phyloP scores from a whole-genome alignment of 2,329 filamentous ascomycete genomes.

The Cryoendolithus antarcticus region DNA sequence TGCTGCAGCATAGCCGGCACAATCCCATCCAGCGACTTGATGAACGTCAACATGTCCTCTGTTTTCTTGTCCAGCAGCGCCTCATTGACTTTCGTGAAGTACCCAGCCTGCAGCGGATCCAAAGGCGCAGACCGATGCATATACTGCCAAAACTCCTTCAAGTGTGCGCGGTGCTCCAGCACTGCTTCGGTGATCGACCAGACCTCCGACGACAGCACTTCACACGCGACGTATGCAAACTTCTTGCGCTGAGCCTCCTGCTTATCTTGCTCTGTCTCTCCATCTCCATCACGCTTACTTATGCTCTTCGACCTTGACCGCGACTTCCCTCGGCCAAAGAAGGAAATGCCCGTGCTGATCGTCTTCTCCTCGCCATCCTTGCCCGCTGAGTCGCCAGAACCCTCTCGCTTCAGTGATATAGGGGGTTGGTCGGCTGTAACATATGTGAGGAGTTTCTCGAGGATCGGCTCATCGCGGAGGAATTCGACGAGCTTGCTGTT shows the following conservation, averaged over 20 bases:
- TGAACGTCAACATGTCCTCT: slow-evolving; percentile 84
- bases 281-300: slow-evolving; percentile 27
- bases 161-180: slow-evolving; percentile 66
- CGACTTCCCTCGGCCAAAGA: slow-evolving; percentile 34
- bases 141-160: slow-evolving; percentile 85
- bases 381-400: slow-evolving; percentile 26
- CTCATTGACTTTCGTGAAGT: slow-evolving; percentile 98
- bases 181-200: slow-evolving; percentile 94
- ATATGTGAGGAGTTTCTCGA: slow-evolving; percentile 79
- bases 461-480: slow-evolving; percentile 71
- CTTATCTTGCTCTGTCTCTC: slow-evolving; percentile 50
- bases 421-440: slow-evolving; percentile 65
- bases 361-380: slow-evolving; percentile 41
- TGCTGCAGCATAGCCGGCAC: slow-evolving; percentile 80
- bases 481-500: slow-evolving; percentile 97
- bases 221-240: slow-evolving; percentile 85
- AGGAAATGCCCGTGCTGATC: slow-evolving; percentile 27
- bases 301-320: slow-evolving; percentile 32
- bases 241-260: slow-evolving; percentile 83
- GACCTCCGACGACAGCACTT: slow-evolving; percentile 87
- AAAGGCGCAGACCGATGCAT: slow-evolving; percentile 71
- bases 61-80: slow-evolving; percentile 97
- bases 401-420: slow-evolving; percentile 30
- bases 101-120: slow-evolving; percentile 86
- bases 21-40: slow-evolving; percentile 71